Percentiles rank a stretch among this genome's conserved stretches.
Conservation (phyloP, 2,329 filamentous ascomycete genomes). For the Sclerotinia minor region DNA sequence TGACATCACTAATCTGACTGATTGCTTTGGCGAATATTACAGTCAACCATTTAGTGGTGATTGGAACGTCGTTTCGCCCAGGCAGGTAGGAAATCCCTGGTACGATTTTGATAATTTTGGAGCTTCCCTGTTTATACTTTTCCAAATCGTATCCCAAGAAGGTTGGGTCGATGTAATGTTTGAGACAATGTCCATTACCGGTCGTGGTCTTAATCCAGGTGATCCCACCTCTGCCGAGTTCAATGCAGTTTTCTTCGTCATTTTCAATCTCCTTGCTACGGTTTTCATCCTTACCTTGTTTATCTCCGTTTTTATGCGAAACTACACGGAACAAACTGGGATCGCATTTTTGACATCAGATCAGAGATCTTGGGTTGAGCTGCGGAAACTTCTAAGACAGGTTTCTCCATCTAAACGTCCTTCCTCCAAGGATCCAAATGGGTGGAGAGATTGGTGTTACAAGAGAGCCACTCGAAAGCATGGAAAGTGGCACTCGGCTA, state of each 20-base stretch:
- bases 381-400: slow-evolving; percentile 87
- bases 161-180: slow-evolving; percentile 96
- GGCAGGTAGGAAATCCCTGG: slow-evolving; percentile 76
- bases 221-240: slow-evolving; percentile 65
- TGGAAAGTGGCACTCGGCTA: slow-evolving; percentile 82
- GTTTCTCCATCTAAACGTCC: slow-evolving; percentile 94
- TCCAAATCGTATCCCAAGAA: slow-evolving; percentile 98
- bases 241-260: slow-evolving; percentile 93
- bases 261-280: slow-evolving; percentile 93
- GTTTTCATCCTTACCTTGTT: slow-evolving; percentile 97
- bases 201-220: slow-evolving; percentile 70
- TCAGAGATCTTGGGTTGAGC: slow-evolving; percentile 93
- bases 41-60: slow-evolving; percentile 69
- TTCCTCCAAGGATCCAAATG: slow-evolving; percentile 71
- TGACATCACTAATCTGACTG: slow-evolving; percentile 58
- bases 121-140: slow-evolving; percentile 91
- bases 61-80: slow-evolving; percentile 82
- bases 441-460: slow-evolving; percentile 92
- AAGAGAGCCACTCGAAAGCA: slow-evolving; percentile 91
- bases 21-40: slow-evolving; percentile 83
- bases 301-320: slow-evolving; percentile 99
- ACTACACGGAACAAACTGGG: slow-evolving; percentile 97
- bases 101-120: slow-evolving; percentile 95
- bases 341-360: slow-evolving; percentile 95
- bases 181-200: slow-evolving; percentile 78